Evolutionary conservation across 805 yeast species (phyloP), one percentile per base, ranked within the genome.

Genomic region (Wickerhamomyces xylosicus): DNA sequence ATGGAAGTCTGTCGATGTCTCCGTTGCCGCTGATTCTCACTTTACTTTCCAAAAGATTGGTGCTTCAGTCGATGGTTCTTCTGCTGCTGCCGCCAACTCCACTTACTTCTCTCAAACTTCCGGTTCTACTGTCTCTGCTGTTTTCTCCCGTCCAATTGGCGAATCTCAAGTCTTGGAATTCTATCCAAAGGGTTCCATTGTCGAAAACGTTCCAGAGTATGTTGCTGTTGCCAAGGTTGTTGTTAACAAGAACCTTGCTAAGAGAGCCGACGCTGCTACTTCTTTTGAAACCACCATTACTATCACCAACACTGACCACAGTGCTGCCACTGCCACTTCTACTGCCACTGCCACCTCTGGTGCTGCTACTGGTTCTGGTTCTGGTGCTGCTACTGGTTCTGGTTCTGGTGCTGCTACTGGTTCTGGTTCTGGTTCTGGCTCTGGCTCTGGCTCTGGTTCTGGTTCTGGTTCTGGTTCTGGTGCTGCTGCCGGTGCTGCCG

Each of bases 311-410:
- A 16, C 33, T 7, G 13, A 16, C 33, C 15, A 16, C 19, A 15
- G 15, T 13, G 6, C 19, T 31, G 33, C 9, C 15, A 4, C 38
- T 32, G 10, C 39, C 28, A 9, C 37, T 19, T 21, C 20, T 14
- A 10, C 36, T 9, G n/a, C 39, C 21, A 32, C 19, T 22, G 19
- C 37, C 19, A 14, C 46, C n/a, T n/a, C n/a, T 19, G 5, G 29
- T 29, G 21, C 37, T 19, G 10, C 37, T 15, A 7, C 25, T 21
- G 25, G 25, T 21, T 14, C 33, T 17, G 33, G 19, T 14, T 4
- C 33, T 31, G 33, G 19, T 16, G 17, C 33, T 19, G n/a, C n/a
- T n/a, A n/a, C n/a, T n/a, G n/a, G n/a, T n/a, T 5, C 19, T 15
- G 6, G 13, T 8, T 31, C 33, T 17, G 25, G 9, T 21, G 6